A percentile compares a stretch with the other conserved stretches of the same genome.
Evolutionary conservation across 306 rosid genomes (phyloP).

Genomic region (Inga leiocalycina): DNA sequence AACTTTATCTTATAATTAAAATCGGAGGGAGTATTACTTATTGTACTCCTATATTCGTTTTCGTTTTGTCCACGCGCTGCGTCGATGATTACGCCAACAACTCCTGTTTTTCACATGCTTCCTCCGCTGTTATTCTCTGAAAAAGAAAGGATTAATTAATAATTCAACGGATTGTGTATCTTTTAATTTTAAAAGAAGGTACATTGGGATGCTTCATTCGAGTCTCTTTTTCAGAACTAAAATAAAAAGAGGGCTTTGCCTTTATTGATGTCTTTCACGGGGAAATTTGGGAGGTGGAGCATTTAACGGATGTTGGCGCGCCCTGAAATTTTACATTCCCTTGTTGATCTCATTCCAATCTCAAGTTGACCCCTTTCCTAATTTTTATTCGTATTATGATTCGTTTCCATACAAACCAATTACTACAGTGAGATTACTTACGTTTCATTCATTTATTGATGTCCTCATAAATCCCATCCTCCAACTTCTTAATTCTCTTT

Average conservation of each 20-base stretch:
- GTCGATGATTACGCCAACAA: neutral
- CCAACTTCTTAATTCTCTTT: neutral
- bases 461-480: neutral
- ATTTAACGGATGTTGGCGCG: neutral
- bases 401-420: neutral
- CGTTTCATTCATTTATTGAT: neutral
- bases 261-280: neutral
- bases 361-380: neutral
- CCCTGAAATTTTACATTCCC: neutral
- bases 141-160: neutral
- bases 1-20: too few species aligned
- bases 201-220: neutral
- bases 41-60: neutral
- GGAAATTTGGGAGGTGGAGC: neutral
- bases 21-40: too few species aligned
- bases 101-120: neutral
- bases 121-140: neutral
- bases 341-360: neutral
- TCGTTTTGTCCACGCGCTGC: neutral
- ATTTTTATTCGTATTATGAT: neutral
- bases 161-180: neutral
- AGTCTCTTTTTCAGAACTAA: neutral
- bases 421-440: neutral
- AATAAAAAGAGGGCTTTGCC: neutral
- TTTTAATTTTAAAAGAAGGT: neutral